phyloP scores from a whole-genome alignment of 2,329 filamentous ascomycete genomes.

The Xylaria sp. region DNA sequence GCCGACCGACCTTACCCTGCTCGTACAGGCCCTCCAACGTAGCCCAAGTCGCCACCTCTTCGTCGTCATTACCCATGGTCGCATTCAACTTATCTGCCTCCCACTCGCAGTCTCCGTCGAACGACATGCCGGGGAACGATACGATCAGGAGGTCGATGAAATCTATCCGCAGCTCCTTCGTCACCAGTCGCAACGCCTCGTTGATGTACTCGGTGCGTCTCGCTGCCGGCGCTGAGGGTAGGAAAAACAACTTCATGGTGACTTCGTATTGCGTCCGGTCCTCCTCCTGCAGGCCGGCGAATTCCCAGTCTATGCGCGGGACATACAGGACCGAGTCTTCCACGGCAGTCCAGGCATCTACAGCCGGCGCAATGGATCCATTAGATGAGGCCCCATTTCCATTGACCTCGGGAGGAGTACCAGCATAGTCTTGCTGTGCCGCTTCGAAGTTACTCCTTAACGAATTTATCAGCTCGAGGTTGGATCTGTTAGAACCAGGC shows the following conservation, averaged over 20 bases:
- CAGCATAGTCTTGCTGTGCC: conserved; percentile 58
- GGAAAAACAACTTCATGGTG: conserved; percentile 91
- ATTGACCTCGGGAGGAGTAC: conserved; percentile 28
- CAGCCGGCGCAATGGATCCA: conserved; percentile 29
- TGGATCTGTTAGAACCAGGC: conserved; percentile 73
- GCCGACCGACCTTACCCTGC: conserved; percentile 63
- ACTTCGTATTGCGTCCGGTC: conserved; percentile 85
- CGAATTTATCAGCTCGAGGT: conserved; percentile 85
- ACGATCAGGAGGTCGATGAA: conserved; percentile 84
- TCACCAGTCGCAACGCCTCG: conserved; percentile 74
- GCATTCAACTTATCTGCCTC: conserved; percentile 60
- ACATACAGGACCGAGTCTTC: conserved; percentile 62
- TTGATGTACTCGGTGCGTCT: conserved; percentile 64
- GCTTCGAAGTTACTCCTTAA: conserved; percentile 77
- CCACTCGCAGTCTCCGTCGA: conserved; percentile 87
- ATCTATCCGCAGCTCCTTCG: conserved; percentile 69
- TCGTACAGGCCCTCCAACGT: conserved; percentile 68
- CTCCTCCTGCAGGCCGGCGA: conserved; percentile 70
- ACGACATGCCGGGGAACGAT: conserved; percentile 88
- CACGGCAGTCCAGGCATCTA: conserved; percentile 62
- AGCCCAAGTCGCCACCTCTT: conserved; percentile 63
- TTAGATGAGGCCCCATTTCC: conserved; percentile 28
- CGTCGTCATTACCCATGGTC: conserved; percentile 58
- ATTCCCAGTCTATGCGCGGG: conserved; percentile 68
- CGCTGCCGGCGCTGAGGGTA: conserved; percentile 62